phyloP scores from a whole-genome alignment of 2,329 filamentous ascomycete species.

The Dothistroma septosporum region DNA sequence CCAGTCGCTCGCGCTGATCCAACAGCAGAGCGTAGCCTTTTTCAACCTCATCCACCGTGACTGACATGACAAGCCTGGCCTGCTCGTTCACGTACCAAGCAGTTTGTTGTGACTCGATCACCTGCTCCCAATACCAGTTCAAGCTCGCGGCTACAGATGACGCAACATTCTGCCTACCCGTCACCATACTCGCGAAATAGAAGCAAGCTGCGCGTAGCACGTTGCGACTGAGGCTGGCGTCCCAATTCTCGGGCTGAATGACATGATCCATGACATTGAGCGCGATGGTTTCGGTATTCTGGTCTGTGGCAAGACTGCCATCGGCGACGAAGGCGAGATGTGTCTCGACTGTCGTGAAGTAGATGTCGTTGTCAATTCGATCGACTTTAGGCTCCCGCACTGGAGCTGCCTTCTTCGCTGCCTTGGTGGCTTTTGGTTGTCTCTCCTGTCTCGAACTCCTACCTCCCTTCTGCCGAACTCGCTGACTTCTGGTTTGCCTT shows the following conservation, averaged over 20 bases:
- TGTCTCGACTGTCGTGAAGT: constrained; percentile 6
- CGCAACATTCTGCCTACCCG: constrained; percentile 7
- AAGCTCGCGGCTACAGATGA: constrained; percentile 3
- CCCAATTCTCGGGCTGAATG: constrained; percentile 18
- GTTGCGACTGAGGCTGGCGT: constrained; percentile 13
- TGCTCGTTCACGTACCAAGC: neutral
- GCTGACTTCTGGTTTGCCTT: neutral
- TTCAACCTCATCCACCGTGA: constrained; percentile 12
- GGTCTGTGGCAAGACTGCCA: constrained; percentile 9
- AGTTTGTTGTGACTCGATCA: neutral
- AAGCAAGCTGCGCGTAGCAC: constrained; percentile 19
- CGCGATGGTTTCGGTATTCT: constrained; percentile 15
- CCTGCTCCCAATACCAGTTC: neutral
- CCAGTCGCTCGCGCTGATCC: constrained; percentile 10
- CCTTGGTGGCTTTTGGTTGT: neutral
- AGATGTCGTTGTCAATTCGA: constrained; percentile 13
- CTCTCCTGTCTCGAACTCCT: neutral
- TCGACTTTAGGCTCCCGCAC: constrained; percentile 5
- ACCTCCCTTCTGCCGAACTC: neutral
- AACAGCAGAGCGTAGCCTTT: constrained; percentile 16
- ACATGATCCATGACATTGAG: constrained; percentile 22
- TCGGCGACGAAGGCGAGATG: constrained; percentile 15
- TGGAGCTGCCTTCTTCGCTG: neutral
- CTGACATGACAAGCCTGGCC: constrained; percentile 7
- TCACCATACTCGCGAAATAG: constrained; percentile 17